phyloP scores from a whole-genome alignment of 345 rosid species.

The Gossypium raimondii region DNA sequence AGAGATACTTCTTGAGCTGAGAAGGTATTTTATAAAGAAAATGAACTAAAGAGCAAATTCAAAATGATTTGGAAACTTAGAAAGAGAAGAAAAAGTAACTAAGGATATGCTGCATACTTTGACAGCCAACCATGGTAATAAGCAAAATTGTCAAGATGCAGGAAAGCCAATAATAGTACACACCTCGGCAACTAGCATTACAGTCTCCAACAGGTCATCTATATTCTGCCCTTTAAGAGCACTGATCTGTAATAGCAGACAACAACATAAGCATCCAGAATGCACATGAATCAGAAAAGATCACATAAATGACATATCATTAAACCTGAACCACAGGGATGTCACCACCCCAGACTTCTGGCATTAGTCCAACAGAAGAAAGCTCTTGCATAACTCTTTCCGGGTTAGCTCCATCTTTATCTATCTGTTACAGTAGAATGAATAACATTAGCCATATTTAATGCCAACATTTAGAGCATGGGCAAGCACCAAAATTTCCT shows the following conservation, averaged over 20 bases:
- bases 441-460: conserved; percentile 16
- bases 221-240: conserved; percentile 87
- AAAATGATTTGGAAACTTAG: neutral
- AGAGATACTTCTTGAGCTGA: neutral
- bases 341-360: conserved; percentile 99
- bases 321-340: conserved; percentile 92
- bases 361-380: conserved; percentile 91
- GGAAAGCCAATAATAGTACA: conserved; percentile 19
- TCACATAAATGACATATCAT: conserved; percentile 17
- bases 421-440: conserved; percentile 52
- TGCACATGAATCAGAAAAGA: conserved; percentile 18
- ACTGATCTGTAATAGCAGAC: conserved; percentile 66
- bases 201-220: conserved; percentile 85
- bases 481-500: conserved; percentile 16
- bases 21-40: neutral
- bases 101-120: neutral
- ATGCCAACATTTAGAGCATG: conserved; percentile 18
- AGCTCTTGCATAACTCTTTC: conserved; percentile 98
- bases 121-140: neutral
- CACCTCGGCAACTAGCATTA: conserved; percentile 99
- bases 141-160: neutral
- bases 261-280: conserved; percentile 24
- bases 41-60: neutral
- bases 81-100: conserved; percentile 1
- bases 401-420: conserved; percentile 95